Conservation (phyloP, 371 early-diverging fungal genomes). For the Dinochytrium kinnereticum region DNA sequence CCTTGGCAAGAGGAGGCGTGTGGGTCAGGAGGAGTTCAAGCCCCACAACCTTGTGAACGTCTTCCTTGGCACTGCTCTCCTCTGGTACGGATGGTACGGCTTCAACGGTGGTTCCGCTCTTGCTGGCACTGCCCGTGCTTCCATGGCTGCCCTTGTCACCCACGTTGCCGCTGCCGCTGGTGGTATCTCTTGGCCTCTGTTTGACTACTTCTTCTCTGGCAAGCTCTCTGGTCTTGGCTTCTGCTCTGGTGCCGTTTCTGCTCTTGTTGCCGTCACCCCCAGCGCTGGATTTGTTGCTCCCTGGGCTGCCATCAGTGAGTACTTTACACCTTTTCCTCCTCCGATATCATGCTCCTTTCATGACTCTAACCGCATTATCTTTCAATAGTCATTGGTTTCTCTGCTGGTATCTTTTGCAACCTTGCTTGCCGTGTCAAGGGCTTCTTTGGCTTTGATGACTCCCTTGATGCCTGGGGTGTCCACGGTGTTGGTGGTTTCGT, state of each 20-base stretch:
- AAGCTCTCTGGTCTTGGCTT: slow-evolving; percentile 87
- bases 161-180: slow-evolving; percentile 85
- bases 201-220: slow-evolving; percentile 72
- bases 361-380: neutral
- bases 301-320: slow-evolving; percentile 68
- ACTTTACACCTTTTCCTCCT: neutral
- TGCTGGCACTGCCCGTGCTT: slow-evolving; percentile 80
- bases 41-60: slow-evolving; percentile 91
- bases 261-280: slow-evolving; percentile 93
- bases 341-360: neutral
- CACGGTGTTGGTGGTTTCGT: slow-evolving; percentile 85
- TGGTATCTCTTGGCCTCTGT: slow-evolving; percentile 81
- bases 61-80: slow-evolving; percentile 81
- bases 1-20: slow-evolving; percentile 76
- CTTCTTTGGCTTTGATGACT: slow-evolving; percentile 82
- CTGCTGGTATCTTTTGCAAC: slow-evolving; percentile 77
- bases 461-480: slow-evolving; percentile 48
- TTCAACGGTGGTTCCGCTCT: slow-evolving; percentile 78
- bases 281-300: slow-evolving; percentile 88
- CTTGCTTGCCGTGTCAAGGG: slow-evolving; percentile 79
- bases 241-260: slow-evolving; percentile 92
- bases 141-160: slow-evolving; percentile 83
- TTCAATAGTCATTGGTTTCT: slow-evolving; percentile 67
- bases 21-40: slow-evolving; percentile 59
- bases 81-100: slow-evolving; percentile 83